Evolutionary conservation across 371 early-diverging fungal genomes (phyloP).

Genomic region (Rhizopus stolonifer): DNA sequence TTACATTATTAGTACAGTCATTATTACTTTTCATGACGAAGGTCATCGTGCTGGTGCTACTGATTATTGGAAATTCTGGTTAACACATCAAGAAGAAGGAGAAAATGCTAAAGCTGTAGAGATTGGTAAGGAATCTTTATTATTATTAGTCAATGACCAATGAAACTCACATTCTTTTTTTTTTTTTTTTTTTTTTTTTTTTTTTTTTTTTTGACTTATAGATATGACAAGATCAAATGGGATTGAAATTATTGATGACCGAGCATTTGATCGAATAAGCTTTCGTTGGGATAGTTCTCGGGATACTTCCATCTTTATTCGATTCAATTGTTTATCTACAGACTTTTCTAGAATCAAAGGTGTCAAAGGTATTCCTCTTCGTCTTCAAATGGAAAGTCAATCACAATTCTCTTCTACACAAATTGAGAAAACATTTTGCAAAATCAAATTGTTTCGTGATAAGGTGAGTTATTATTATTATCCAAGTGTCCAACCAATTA

Average conservation of each 20-base stretch:
- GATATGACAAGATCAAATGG: conserved; percentile 26
- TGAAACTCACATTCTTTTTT: conserved; percentile 45
- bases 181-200: no score
- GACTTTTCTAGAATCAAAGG: conserved; percentile 61
- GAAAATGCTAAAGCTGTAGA: conserved; percentile 54
- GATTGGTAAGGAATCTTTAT: conserved; percentile 33
- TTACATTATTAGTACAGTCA: conserved; percentile 58
- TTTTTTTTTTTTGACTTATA: no score
- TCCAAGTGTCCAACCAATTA: no score
- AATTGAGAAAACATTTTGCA: conserved; percentile 42
- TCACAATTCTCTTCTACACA: background rate
- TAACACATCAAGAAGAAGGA: conserved; percentile 60
- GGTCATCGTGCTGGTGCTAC: conserved; percentile 64
- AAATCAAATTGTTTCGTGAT: conserved; percentile 56
- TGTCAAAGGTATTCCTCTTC: conserved; percentile 57
- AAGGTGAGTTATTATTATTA: conserved; percentile 26
- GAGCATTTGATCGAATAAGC: conserved; percentile 47
- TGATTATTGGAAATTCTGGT: conserved; percentile 79
- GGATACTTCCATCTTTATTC: conserved; percentile 46
- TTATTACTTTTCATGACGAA: conserved; percentile 73
- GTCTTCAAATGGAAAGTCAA: conserved; percentile 45
- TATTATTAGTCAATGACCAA: background rate
- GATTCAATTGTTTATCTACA: conserved; percentile 57
- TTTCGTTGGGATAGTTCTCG: conserved; percentile 48
- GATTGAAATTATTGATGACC: conserved; percentile 23